These are phyloP conservation scores for Termitomyces sp. DNA, from an alignment of 768 basidiomycete species.

Conservation along the genomic window DNA sequence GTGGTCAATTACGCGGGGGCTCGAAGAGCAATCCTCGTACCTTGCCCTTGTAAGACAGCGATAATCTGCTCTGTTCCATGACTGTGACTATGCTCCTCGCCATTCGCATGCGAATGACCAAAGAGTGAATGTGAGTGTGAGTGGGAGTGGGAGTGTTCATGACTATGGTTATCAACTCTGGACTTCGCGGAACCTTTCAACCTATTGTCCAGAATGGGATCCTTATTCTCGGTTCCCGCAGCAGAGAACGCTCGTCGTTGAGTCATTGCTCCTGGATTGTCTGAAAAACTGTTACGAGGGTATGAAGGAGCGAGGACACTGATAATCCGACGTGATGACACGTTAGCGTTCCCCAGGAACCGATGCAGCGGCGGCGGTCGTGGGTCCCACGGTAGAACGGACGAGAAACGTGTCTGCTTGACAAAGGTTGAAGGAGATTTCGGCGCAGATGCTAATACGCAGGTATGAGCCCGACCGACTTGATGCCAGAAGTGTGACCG, in stretches of 20 bases:
- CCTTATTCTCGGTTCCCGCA: constrained; percentile 7
- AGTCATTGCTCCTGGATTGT: constrained; percentile 11
- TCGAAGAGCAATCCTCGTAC: constrained; percentile 31
- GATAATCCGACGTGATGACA: constrained; percentile 5
- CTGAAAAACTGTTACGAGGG: constrained; percentile 1
- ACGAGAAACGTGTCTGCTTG: constrained; percentile 11
- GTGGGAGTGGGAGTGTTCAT: constrained; percentile 39
- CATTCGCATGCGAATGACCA: constrained; percentile 60
- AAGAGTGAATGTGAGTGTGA: constrained; percentile 56
- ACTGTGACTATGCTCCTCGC: constrained; percentile 45
- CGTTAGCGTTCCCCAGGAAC: constrained; percentile 5
- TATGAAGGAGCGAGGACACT: neutral
- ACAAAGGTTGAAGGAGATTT: neutral
- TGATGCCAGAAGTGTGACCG: constrained; percentile 16
- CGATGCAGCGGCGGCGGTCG: neutral
- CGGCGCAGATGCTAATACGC: constrained; percentile 2
- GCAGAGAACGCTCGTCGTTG: constrained; percentile 22
- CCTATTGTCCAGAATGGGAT: neutral
- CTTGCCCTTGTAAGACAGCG: constrained; percentile 58
- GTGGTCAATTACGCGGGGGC: neutral
- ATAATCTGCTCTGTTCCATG: constrained; percentile 66
- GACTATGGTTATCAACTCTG: constrained; percentile 4
- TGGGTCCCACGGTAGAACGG: constrained; percentile 10
- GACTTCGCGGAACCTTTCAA: constrained; percentile 1
- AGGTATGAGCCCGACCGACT: constrained; percentile 7